phyloP scores from a whole-genome alignment of 352 stramenopile species.

The Phytophthora citricola region DNA sequence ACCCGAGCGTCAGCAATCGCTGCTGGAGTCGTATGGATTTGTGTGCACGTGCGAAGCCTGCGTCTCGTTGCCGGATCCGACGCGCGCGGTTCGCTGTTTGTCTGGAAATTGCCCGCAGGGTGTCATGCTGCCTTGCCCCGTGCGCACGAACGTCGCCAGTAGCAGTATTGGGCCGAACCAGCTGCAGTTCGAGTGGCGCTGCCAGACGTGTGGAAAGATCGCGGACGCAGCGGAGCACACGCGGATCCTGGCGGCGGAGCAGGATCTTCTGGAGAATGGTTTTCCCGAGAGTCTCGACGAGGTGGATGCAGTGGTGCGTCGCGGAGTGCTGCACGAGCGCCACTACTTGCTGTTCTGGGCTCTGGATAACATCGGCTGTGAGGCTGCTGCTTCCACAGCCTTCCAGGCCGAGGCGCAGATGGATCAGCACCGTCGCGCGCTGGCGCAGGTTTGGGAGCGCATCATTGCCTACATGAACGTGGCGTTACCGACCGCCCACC shows the following conservation, averaged over 20 bases:
- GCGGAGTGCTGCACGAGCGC: slow-evolving; percentile 60
- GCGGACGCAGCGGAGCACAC: slow-evolving; percentile 41
- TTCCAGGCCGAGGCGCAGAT: slow-evolving; percentile 42
- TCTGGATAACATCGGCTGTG: slow-evolving; percentile 72
- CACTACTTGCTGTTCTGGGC: slow-evolving; percentile 86
- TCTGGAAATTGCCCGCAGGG: slow-evolving; percentile 39
- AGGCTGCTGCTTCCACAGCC: slow-evolving; percentile 45
- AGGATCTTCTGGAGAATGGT: slow-evolving; percentile 60
- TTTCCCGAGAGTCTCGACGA: slow-evolving; percentile 71
- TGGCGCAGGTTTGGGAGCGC: slow-evolving; percentile 67
- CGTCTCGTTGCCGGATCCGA: slow-evolving; percentile 53
- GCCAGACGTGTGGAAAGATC: slow-evolving; percentile 47
- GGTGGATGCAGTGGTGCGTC: slow-evolving; percentile 54
- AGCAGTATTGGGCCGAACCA: slow-evolving; percentile 37
- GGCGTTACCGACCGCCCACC: slow-evolving; percentile 66
- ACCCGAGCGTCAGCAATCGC: slow-evolving; percentile 57
- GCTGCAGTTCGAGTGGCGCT: slow-evolving; percentile 66
- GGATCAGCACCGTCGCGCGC: slow-evolving; percentile 33
- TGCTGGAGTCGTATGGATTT: slow-evolving; percentile 74
- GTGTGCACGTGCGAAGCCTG: slow-evolving; percentile 69
- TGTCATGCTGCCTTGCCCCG: slow-evolving; percentile 57
- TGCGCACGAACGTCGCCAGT: slow-evolving; percentile 27
- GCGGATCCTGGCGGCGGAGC: slow-evolving; percentile 53
- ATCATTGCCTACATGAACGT: slow-evolving; percentile 78
- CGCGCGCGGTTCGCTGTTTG: slow-evolving; percentile 64